Evolutionary conservation across 805 yeast genomes (phyloP).

Genomic region (Pichia membranifaciens): DNA sequence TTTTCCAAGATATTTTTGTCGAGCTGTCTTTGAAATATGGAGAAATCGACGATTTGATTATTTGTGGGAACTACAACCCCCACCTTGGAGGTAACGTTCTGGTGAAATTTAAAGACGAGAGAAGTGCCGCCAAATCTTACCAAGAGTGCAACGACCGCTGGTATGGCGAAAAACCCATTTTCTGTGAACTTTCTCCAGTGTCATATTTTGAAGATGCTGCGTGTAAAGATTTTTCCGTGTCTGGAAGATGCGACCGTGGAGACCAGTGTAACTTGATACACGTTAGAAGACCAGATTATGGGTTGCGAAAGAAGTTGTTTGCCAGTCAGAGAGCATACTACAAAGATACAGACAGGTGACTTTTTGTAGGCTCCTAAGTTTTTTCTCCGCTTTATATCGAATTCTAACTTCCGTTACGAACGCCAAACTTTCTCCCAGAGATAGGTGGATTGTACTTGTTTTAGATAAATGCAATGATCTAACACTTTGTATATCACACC

Average conservation of each 20-base stretch:
- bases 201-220: slow-evolving; percentile 61
- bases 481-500: too few species aligned
- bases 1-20: slow-evolving; percentile 66
- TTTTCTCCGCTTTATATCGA: too few species aligned
- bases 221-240: slow-evolving; percentile 62
- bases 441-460: too few species aligned
- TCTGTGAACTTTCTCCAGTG: slow-evolving; percentile 75
- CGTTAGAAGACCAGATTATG: slow-evolving; percentile 47
- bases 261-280: slow-evolving; percentile 87
- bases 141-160: slow-evolving; percentile 68
- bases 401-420: too few species aligned
- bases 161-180: slow-evolving; percentile 75
- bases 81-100: slow-evolving; percentile 87
- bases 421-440: too few species aligned
- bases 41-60: slow-evolving; percentile 53
- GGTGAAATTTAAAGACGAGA: slow-evolving; percentile 49
- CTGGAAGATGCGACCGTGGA: slow-evolving; percentile 65
- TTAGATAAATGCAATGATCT: too few species aligned
- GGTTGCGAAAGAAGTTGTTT: slow-evolving; percentile 17
- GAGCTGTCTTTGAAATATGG: slow-evolving; percentile 48
- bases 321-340: slow-evolving; percentile 16
- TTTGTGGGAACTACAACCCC: slow-evolving; percentile 77
- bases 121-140: slow-evolving; percentile 56
- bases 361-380: background rate
- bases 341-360: slow-evolving; percentile 9